Base-by-base conservation (phyloP, 1,284 basidiomycete species). In the Apiotrichum montevideense region DNA sequence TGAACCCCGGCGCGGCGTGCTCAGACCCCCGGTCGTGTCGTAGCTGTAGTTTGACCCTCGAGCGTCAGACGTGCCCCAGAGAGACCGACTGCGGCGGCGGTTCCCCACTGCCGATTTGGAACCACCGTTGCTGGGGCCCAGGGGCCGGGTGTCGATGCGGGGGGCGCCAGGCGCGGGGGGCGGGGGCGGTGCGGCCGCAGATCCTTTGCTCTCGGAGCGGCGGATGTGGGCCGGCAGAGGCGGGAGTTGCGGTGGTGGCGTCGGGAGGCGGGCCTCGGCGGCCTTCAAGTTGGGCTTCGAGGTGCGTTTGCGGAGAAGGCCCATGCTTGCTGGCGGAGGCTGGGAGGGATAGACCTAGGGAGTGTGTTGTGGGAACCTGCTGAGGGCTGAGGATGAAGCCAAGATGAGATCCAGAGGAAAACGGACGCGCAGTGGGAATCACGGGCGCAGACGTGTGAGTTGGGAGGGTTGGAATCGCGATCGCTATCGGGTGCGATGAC, bases 211-310 rank as follows among this genome's bases (percentile, higher is more conserved):
- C 35, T 49, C 47, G 47, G 56, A 52, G 3, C 57, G 52, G 4
- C 57, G 54, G 40, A 62, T 57, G 35, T 62, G 60, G 41, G 54
- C 55, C 10, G 60, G 60, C 11, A 62, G 60, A 3, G 60, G 60
- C 3, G 60, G 60, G 1, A 62, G 60, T 52, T 62, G 60, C 8
- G 60, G 60, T 0, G 60, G 60, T 2, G 60, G 57, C 14, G 55
- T 57, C n/a, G 50, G 51, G 10, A 49, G 10, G 21, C 60, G 55
- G 37, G 42, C 33, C 9, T 55, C 54, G 43, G 52, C 52, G 40
- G 51, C 47, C 49, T 58, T 56, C 45, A 62, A 56, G 15, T 45
- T 51, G 9, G 53, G 46, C 44, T 58, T 58, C 46, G 60, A 62
- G 11, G 45, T 47, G 33, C 51, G 54, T 35, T 58, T 62, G 50